Percentiles rank a stretch among this genome's conserved stretches.
phyloP scores from a whole-genome alignment of 129 eudicot species.

The Centaurea solstitialis region DNA sequence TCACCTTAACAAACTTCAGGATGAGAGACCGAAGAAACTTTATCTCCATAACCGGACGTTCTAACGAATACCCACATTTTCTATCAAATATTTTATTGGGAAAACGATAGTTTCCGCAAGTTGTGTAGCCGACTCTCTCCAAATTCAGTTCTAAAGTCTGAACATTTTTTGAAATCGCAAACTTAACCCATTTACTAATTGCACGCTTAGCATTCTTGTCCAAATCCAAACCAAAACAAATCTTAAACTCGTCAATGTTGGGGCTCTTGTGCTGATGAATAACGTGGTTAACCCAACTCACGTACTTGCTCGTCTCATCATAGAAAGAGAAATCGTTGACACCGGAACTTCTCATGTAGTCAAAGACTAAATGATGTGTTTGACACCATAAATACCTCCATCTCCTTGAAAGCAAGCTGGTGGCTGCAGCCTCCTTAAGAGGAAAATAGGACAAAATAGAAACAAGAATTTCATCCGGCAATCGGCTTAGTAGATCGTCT shows the following conservation, averaged over 20 bases:
- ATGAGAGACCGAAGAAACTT: slow-evolving; percentile 23
- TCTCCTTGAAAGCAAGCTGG: slow-evolving; percentile 30
- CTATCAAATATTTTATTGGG: too few relatives aligned
- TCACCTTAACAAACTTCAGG: slow-evolving; percentile 34
- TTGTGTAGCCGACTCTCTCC: slow-evolving; percentile 16
- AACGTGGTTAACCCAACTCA: slow-evolving; percentile 40
- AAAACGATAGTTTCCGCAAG: slow-evolving; percentile 24
- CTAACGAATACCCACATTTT: too few relatives aligned
- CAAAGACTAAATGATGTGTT: slow-evolving; percentile 30
- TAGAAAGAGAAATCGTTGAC: too few relatives aligned
- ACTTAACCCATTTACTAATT: slow-evolving; percentile 38
- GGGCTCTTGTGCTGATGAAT: slow-evolving; percentile 22
- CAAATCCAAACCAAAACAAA: slow-evolving; percentile 33
- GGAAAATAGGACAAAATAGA: slow-evolving; percentile 28
- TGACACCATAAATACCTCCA: slow-evolving; percentile 44
- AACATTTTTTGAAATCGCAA: slow-evolving; percentile 33
- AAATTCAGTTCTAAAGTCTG: slow-evolving; percentile 42
- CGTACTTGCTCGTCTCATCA: slow-evolving; percentile 22
- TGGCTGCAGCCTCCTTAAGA: slow-evolving; percentile 44
- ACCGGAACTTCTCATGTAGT: too few relatives aligned
- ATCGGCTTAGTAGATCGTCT: slow-evolving; percentile 28
- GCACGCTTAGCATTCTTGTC: slow-evolving; percentile 14
- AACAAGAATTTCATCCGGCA: slow-evolving; percentile 46
- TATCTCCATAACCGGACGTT: neutral
- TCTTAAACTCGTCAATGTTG: slow-evolving; percentile 20